Evolutionary conservation across 139 green algal genomes (phyloP).

Genomic region (Monoraphidium neglectum): DNA sequence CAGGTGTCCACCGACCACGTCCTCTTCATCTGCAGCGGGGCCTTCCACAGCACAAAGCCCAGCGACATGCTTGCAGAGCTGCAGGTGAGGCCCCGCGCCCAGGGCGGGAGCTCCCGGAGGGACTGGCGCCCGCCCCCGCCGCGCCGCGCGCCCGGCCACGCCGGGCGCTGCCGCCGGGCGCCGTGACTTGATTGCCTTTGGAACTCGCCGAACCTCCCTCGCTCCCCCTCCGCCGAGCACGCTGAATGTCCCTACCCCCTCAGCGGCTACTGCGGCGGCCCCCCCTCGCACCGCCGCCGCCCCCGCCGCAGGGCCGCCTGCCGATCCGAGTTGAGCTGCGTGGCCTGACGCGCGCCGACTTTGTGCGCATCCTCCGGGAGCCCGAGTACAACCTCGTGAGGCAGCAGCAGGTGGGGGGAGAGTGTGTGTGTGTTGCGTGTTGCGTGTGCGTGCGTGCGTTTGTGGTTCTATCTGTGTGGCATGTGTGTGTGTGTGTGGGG

Average conservation of each 20-base stretch:
- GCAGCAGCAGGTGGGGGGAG: slow-evolving; percentile 44
- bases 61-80: slow-evolving; percentile 67
- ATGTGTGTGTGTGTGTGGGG: too few species aligned
- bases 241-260: too few species aligned
- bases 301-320: slow-evolving; percentile 68
- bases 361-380: slow-evolving; percentile 87
- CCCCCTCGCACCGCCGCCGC: not conserved
- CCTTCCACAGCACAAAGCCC: slow-evolving; percentile 93
- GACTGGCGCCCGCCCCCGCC: too few species aligned
- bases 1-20: slow-evolving; percentile 97
- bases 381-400: slow-evolving; percentile 53
- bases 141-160: too few species aligned
- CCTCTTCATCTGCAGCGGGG: slow-evolving; percentile 94
- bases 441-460: not conserved
- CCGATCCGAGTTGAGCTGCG: slow-evolving; percentile 97
- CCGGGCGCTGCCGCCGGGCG: too few species aligned
- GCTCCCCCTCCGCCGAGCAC: too few species aligned
- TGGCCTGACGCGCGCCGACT: slow-evolving; percentile 63
- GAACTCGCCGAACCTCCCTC: too few species aligned
- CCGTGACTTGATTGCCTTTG: too few species aligned
- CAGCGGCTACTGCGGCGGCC: too few species aligned
- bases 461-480: too few species aligned
- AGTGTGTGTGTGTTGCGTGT: slow-evolving; percentile 1
- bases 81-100: slow-evolving; percentile 23
- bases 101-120: too few species aligned